A percentile compares a stretch with the other conserved stretches of the same genome.
These are phyloP conservation scores for Candida glucosophila DNA, from an alignment of 1,139 yeast genomes.

Conservation along the genomic window DNA sequence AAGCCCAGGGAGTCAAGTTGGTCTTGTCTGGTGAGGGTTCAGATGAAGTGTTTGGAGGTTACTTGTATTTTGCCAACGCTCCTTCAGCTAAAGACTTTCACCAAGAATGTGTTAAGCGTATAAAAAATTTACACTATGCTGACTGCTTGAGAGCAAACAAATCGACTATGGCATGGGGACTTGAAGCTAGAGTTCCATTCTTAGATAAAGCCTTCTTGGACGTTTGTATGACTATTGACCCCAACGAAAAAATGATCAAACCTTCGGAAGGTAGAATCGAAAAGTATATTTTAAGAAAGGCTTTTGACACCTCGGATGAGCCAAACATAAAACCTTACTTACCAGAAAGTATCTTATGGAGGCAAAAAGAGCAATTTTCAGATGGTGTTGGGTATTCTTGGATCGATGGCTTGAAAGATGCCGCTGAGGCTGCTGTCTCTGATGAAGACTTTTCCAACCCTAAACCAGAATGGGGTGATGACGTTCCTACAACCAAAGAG, in stretches of 20 bases:
- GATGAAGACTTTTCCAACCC: conserved; percentile 88
- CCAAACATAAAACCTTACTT: conserved; percentile 72
- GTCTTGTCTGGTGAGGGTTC: conserved; percentile 98
- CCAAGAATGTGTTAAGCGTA: conserved; percentile 88
- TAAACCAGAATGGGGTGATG: conserved; percentile 93
- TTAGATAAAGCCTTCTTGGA: conserved; percentile 89
- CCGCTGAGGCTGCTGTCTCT: conserved; percentile 77
- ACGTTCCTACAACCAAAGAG: conserved; percentile 94
- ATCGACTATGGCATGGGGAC: conserved; percentile 99
- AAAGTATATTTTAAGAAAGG: conserved; percentile 92
- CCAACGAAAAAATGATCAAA: conserved; percentile 80
- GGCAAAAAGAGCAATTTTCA: conserved; percentile 99
- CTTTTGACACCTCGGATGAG: conserved; percentile 80
- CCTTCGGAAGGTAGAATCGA: conserved; percentile 69
- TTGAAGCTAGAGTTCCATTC: conserved; percentile 99
- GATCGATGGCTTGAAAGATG: conserved; percentile 96
- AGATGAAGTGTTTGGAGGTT: conserved; percentile 98
- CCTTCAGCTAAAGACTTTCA: conserved; percentile 92
- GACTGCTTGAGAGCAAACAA: conserved; percentile 98
- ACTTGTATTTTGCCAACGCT: conserved; percentile 93
- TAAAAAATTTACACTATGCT: conserved; percentile 92
- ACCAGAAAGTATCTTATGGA: conserved; percentile 95
- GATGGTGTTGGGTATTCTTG: conserved; percentile 99
- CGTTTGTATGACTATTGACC: conserved; percentile 89
- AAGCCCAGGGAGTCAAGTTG: conserved; percentile 99